A percentile compares a stretch with the other conserved stretches of the same genome.
Evolutionary conservation across 805 yeast species (phyloP).

Genomic region (Wickerhamiella siamensis): DNA sequence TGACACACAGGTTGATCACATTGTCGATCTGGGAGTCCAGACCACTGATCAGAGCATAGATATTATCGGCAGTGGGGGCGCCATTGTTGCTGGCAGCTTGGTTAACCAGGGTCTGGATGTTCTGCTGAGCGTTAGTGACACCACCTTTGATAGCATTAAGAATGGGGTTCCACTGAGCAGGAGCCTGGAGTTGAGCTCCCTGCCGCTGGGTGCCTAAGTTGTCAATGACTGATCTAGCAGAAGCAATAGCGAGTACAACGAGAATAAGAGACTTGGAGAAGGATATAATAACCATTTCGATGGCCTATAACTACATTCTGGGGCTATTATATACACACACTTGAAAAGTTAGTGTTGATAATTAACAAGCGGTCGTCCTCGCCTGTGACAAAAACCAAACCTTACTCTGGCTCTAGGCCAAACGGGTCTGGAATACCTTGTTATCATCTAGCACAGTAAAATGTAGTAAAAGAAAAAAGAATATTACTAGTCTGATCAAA

Average conservation of each 20-base stretch:
- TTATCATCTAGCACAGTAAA: too few species aligned
- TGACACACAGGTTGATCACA: conserved; percentile 12
- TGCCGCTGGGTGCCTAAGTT: not conserved
- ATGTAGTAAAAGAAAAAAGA: too few species aligned
- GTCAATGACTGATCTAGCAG: not conserved
- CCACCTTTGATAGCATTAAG: conserved; percentile 11
- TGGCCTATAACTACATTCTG: too few species aligned
- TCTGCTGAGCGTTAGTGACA: conserved; percentile 14
- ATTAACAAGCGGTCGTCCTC: too few species aligned
- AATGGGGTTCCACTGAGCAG: conserved; percentile 6
- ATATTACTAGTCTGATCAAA: too few species aligned
- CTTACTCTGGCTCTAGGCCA: too few species aligned
- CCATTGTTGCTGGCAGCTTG: conserved; percentile 13
- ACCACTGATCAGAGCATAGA: conserved; percentile 15
- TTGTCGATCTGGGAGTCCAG: not conserved
- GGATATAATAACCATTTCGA: too few species aligned
- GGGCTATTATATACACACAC: too few species aligned
- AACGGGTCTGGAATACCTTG: too few species aligned
- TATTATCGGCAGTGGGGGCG: conserved; percentile 15
- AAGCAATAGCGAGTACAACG: not conserved
- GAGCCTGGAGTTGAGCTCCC: not conserved
- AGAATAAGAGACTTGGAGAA: too few species aligned
- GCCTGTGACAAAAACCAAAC: too few species aligned
- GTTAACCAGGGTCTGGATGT: conserved; percentile 13
- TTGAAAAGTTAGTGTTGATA: too few species aligned